Percentiles rank a stretch among this genome's conserved stretches.
These are phyloP conservation scores for Metschnikowia continentalis DNA, from an alignment of 805 yeast genomes.

Conservation along the genomic window DNA sequence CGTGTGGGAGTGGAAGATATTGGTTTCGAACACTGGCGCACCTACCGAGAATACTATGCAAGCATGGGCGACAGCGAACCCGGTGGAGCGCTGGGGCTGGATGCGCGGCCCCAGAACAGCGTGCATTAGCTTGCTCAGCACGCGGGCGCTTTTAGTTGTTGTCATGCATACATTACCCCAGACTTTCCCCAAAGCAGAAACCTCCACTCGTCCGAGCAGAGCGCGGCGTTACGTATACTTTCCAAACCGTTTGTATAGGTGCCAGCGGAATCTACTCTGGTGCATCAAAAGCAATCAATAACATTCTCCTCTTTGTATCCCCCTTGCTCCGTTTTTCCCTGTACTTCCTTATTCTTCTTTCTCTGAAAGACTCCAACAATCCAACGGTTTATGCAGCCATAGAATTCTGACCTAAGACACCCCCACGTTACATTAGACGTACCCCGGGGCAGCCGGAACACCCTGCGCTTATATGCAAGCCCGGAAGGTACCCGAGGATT, in stretches of 20 bases:
- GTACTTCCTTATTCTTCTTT: no score
- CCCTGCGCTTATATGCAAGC: background rate
- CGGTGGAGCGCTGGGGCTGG: background rate
- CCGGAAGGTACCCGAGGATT: conserved; percentile 1
- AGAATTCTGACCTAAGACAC: no score
- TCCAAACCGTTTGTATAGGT: no score
- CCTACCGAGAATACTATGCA: conserved; percentile 35
- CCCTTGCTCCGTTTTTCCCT: no score
- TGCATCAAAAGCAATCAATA: background rate
- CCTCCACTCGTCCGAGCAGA: conserved; percentile 11
- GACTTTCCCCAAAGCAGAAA: conserved; percentile 13
- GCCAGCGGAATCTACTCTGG: background rate
- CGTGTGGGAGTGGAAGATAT: conserved; percentile 36
- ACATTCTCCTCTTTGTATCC: background rate
- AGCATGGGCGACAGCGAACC: conserved; percentile 8
- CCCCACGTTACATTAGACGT: no score
- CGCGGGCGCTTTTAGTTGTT: background rate
- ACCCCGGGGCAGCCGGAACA: conserved; percentile 3
- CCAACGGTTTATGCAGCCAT: no score
- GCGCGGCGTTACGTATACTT: background rate
- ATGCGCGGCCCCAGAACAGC: background rate
- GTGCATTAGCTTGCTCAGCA: background rate
- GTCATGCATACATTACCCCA: conserved; percentile 20
- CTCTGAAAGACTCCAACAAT: no score
- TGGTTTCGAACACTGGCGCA: conserved; percentile 40